Percentiles rank a stretch among this genome's conserved stretches.
Conservation (phyloP, 2,329 filamentous ascomycete genomes). For the Beauveria varroae region DNA sequence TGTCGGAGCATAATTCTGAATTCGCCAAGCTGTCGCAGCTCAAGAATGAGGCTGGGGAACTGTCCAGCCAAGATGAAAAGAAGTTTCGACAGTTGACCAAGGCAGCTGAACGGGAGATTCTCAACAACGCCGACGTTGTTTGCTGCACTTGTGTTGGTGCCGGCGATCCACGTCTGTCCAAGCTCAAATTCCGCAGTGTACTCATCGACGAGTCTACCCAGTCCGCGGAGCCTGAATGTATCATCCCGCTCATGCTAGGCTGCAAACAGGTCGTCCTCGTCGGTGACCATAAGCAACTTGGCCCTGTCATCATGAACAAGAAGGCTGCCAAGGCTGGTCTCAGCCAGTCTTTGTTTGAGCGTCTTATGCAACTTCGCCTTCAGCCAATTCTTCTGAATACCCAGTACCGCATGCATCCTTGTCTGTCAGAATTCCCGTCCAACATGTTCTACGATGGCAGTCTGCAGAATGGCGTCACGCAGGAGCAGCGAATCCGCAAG, state of each 20-base stretch:
- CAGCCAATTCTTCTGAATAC: constrained; percentile 90
- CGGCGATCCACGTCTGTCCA: constrained; percentile 86
- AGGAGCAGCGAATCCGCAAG: constrained; percentile 76
- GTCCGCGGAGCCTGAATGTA: constrained; percentile 95
- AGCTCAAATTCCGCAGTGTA: constrained; percentile 97
- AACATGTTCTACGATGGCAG: constrained; percentile 99
- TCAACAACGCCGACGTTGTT: constrained; percentile 93
- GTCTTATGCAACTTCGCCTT: constrained; percentile 83
- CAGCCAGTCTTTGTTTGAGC: constrained; percentile 97
- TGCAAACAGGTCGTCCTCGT: constrained; percentile 99
- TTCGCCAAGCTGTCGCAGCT: constrained; percentile 87
- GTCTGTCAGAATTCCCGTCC: constrained; percentile 91
- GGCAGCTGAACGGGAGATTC: constrained; percentile 87
- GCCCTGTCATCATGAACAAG: constrained; percentile 99
- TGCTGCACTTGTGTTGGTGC: constrained; percentile 98
- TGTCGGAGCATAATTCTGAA: constrained; percentile 95
- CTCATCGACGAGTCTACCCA: constrained; percentile 98
- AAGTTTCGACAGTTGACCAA: constrained; percentile 95
- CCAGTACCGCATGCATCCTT: constrained; percentile 98
- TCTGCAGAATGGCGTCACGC: constrained; percentile 91
- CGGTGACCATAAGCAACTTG: constrained; percentile 95
- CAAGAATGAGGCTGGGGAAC: constrained; percentile 83
- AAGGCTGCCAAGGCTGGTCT: constrained; percentile 96
- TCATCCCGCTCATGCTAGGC: constrained; percentile 94
- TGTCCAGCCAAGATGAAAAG: constrained; percentile 95